These are phyloP conservation scores for Boletus rubroflammeus DNA, from an alignment of 768 basidiomycete species.

Conservation along the genomic window DNA sequence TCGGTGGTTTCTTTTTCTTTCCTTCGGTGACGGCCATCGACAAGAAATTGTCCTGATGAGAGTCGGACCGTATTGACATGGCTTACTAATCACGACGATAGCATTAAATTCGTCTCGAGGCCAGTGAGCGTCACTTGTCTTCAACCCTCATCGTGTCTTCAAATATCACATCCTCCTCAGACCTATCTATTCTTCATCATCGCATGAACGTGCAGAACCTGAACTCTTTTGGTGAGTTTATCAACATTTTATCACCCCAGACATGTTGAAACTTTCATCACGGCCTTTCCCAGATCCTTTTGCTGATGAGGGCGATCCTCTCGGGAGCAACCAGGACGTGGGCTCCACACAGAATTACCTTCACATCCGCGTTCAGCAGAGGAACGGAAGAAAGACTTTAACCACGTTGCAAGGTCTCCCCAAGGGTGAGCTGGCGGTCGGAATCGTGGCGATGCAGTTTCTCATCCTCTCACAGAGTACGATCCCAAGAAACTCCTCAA, in stretches of 20 bases:
- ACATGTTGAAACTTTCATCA: slow-evolving; percentile 12
- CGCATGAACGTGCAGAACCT: slow-evolving; percentile 96
- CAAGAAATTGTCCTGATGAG: neutral
- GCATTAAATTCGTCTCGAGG: slow-evolving; percentile 23
- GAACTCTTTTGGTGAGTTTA: slow-evolving; percentile 62
- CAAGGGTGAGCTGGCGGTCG: slow-evolving; percentile 54
- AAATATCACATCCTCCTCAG: slow-evolving; percentile 48
- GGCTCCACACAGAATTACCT: slow-evolving; percentile 82
- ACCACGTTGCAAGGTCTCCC: slow-evolving; percentile 96
- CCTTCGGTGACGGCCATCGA: slow-evolving; percentile 5
- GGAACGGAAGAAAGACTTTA: slow-evolving; percentile 98
- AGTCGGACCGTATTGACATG: neutral
- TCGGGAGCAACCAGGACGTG: slow-evolving; percentile 69
- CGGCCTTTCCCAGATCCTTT: slow-evolving; percentile 71
- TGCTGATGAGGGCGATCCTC: slow-evolving; percentile 89
- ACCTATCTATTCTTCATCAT: slow-evolving; percentile 45
- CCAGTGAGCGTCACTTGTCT: slow-evolving; percentile 13
- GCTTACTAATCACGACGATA: slow-evolving; percentile 25
- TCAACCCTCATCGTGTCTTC: slow-evolving; percentile 31
- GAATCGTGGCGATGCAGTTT: slow-evolving; percentile 11
- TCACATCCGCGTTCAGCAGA: slow-evolving; percentile 97
- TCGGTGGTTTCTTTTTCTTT: slow-evolving; percentile 55
- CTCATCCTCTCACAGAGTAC: slow-evolving; percentile 60
- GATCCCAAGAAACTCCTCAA: slow-evolving; percentile 98
- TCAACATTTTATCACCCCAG: slow-evolving; percentile 9